These are phyloP conservation scores for Colletotrichum sp. DNA, from an alignment of 2,329 filamentous ascomycete genomes.

Conservation along the genomic window DNA sequence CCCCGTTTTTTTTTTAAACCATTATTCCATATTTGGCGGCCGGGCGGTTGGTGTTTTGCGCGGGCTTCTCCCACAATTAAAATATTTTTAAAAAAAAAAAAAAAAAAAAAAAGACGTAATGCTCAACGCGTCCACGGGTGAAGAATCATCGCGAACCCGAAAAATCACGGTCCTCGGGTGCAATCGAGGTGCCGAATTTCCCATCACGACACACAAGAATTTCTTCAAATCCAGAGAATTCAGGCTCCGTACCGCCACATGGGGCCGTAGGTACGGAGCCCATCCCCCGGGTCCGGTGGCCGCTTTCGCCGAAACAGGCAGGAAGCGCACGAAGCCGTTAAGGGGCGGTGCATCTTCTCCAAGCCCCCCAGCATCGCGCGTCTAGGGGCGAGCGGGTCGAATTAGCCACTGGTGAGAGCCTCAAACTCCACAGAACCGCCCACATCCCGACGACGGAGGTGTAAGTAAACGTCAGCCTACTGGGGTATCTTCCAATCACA, in stretches of 20 bases:
- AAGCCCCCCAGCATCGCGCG: neutral
- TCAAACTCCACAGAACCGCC: neutral
- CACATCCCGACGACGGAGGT: neutral
- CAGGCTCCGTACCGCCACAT: neutral
- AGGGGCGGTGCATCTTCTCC: neutral
- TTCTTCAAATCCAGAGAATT: neutral
- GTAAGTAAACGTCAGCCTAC: neutral
- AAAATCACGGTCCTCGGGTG: neutral
- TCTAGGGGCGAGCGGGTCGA: neutral
- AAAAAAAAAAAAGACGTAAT: neutral
- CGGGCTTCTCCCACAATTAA: too few species aligned
- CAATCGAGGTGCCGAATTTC: neutral
- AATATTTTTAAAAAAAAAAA: too few species aligned
- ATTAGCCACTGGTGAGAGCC: neutral
- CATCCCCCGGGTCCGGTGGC: neutral
- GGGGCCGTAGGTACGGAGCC: neutral
- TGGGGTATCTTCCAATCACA: neutral
- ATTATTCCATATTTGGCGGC: too few species aligned
- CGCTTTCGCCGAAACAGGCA: neutral
- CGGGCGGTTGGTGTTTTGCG: too few species aligned
- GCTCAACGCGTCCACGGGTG: neutral
- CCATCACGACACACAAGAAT: neutral
- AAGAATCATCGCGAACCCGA: neutral
- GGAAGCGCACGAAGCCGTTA: neutral
- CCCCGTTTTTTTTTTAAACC: too few species aligned